Percentiles rank a stretch among this genome's conserved stretches.
These are phyloP conservation scores for Aspergillus sp. DNA, from an alignment of 2,329 filamentous ascomycete species.

Conservation along the genomic window DNA sequence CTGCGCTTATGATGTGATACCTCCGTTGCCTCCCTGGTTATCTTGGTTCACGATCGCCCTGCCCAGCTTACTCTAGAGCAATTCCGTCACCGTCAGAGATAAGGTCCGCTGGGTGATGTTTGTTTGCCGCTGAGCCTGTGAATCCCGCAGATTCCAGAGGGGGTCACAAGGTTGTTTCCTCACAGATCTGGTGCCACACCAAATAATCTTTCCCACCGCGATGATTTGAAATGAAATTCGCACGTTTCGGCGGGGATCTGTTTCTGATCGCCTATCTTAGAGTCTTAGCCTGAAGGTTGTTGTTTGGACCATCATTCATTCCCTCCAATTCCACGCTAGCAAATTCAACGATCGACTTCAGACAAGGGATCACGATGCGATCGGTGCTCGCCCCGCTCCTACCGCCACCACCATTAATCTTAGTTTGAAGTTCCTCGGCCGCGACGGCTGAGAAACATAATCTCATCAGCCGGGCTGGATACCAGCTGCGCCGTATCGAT, in stretches of 20 bases:
- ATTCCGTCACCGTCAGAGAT: neutral
- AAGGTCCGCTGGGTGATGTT: neutral
- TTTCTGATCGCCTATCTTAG: neutral
- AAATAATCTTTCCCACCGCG: no score
- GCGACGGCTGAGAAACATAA: neutral
- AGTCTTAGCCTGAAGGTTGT: no score
- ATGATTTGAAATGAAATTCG: neutral
- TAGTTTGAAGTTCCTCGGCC: neutral
- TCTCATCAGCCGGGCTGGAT: neutral
- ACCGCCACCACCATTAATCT: neutral
- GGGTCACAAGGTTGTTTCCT: neutral
- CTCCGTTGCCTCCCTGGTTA: no score
- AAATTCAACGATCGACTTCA: neutral
- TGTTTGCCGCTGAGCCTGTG: neutral
- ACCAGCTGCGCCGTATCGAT: no score
- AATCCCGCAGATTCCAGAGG: neutral
- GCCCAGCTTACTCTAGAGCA: neutral
- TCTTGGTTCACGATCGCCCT: no score
- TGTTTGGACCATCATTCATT: no score
- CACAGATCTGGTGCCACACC: neutral
- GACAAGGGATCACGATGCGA: conserved; percentile 8
- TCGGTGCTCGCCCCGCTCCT: neutral
- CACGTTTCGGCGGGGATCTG: neutral
- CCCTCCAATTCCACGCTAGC: neutral
- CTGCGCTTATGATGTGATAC: no score